Evolutionary conservation across 176 grass and related monocot species (phyloP), one percentile per base, ranked within the genome.

Genomic region (Oryza coarctata): DNA sequence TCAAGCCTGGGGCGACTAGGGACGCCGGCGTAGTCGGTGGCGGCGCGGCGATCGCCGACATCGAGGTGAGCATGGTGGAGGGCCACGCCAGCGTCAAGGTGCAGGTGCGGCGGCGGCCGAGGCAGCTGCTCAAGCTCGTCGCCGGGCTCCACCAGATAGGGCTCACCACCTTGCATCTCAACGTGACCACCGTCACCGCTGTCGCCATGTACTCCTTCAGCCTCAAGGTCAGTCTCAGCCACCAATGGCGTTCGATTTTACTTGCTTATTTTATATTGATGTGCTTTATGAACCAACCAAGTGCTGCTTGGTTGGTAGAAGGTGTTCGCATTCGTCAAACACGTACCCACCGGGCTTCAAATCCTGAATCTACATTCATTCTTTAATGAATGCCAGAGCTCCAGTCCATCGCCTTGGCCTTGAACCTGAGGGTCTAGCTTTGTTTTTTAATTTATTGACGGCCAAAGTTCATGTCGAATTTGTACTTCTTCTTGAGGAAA

Each of bases 1-100:
- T 20, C 39, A 32, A 49, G 27, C 22, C 22, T 22, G n/a, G 41
- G 12, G 81, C 38, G 44, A 64, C 77, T 15, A 34, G 64, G 0
- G 63, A 28, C 20, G 76, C 36, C 71, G 63, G 34, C 71, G 50
- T 28, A 14, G 25, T 41, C 0, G 77, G 34, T 9, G 71, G 34
- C 78, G 31, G 29, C 27, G 22, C 57, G 1, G 77, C 52, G 0
- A 22, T 39, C 60, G 88, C 88, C 12, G 82, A 93, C 75, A 84
- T 93, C 38, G 88, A 93, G 68, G 88, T 74, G 39, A 90, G 49
- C 18, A 82, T 93, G 81, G 82, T 83, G 31, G 91, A 93, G 60
- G 84, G 68, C 33, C 85, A 93, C 25, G 85, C 82, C n/a, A 90
- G 68, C 75, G 58, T 93, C 14, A 90, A 88, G 82, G 68, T 93